Base-by-base conservation (phyloP, 1,139 yeast species). In the Yamadazyma sp. region DNA sequence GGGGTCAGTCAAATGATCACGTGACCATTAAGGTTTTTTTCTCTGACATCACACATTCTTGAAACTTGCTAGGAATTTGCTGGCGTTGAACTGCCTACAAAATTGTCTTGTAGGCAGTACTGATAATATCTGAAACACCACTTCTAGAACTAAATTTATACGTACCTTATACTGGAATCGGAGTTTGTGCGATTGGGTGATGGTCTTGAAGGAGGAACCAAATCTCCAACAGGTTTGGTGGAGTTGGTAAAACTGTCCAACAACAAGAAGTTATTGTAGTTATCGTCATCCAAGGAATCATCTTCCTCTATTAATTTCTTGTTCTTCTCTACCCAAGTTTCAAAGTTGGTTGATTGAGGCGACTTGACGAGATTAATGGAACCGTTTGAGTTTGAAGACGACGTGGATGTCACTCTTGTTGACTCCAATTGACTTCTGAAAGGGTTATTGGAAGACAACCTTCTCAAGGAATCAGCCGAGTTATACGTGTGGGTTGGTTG, bases 391-490 rank as follows among this genome's bases (percentile, higher is more conserved):
- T 33, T 32, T 20, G 31, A 24, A n/a, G 48, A 53, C 5, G 50
- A 44, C 10, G 42, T 39, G 13, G 44, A 37, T 20, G 43, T 39
- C 10, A 38, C 44, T 33, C 46, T 30, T 2, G 38, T 31, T 17
- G 15, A 41, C 33, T 27, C 38, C 42, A 42, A 30, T 14, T 37
- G 29, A 27, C 45, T 57, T 46, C 86, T 68, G 56, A 80, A 80
- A 14, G 86, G 86, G 48, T 80, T 80, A 51, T 78, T 77, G 21
- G 79, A 67, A 11, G 83, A 77, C 44, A 76, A 67, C 39, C 82
- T 69, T 50, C 80, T 67, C 38, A 64, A 53, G 31, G 71, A 64
- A 23, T 66, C 70, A 4, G 64, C 47, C 5, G 73, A 66, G 25
- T 57, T 50, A 47, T 59, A 57, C 26, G 65, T 56, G 38, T 60